Evolutionary conservation across 108 stramenopile genomes (phyloP).

Genomic region (Nannochloropsis oceanica): DNA sequence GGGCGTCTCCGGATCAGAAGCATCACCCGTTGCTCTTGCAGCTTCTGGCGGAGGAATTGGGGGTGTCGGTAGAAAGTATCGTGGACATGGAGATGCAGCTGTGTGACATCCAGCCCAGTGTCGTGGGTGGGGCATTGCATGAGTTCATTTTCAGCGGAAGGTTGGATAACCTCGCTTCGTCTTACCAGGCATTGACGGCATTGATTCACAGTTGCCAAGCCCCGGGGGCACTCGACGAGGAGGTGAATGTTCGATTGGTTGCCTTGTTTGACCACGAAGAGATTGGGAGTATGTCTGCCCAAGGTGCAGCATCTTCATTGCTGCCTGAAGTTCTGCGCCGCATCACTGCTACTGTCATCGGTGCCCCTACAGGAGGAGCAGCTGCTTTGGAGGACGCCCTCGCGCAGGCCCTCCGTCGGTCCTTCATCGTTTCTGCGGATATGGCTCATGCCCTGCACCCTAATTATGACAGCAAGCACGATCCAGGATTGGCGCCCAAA

Average conservation of each 20-base stretch:
- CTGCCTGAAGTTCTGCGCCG: slow-evolving; percentile 56
- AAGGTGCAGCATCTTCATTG: slow-evolving; percentile 47
- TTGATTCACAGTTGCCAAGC: background rate
- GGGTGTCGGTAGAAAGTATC: slow-evolving; percentile 36
- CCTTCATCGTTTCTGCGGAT: slow-evolving; percentile 67
- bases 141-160: slow-evolving; percentile 84
- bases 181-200: slow-evolving; percentile 44
- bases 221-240: slow-evolving; percentile 23
- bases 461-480: slow-evolving; percentile 87
- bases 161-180: slow-evolving; percentile 83
- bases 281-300: slow-evolving; percentile 52
- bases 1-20: slow-evolving; percentile 29
- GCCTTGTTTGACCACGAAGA: slow-evolving; percentile 97
- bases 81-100: slow-evolving; percentile 81
- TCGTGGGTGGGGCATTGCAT: slow-evolving; percentile 58
- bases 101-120: slow-evolving; percentile 73
- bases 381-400: background rate
- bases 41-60: slow-evolving; percentile 53
- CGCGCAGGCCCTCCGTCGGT: slow-evolving; percentile 31
- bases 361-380: background rate
- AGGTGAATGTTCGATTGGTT: slow-evolving; percentile 57
- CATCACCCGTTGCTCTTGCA: slow-evolving; percentile 66
- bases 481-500: slow-evolving; percentile 69
- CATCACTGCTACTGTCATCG: slow-evolving; percentile 16
- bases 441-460: slow-evolving; percentile 96